A percentile compares a stretch with the other conserved stretches of the same genome.
phyloP scores from a whole-genome alignment of 768 basidiomycete genomes.

The Rhodotorula toruloides region DNA sequence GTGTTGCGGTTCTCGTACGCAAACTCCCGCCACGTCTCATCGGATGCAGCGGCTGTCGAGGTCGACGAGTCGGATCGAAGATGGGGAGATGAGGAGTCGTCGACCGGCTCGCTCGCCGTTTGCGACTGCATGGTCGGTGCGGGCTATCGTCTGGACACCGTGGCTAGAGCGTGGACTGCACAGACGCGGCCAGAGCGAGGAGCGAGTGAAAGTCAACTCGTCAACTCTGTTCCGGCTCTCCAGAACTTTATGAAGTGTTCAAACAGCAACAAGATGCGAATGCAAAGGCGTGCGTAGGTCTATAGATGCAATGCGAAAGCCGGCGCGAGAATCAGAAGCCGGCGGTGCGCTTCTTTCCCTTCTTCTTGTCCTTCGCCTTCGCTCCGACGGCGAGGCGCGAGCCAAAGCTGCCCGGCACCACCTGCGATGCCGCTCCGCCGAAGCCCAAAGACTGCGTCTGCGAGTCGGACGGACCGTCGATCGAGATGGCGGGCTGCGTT shows the following conservation, averaged over 20 bases:
- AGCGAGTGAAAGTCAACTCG: neutral
- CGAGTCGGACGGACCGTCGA: conserved; percentile 3
- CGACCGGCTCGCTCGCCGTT: neutral
- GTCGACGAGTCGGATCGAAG: neutral
- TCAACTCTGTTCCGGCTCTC: too few relatives aligned
- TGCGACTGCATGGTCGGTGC: neutral
- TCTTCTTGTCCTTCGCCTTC: conserved; percentile 16
- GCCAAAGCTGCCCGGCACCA: conserved; percentile 38
- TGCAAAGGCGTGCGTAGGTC: neutral
- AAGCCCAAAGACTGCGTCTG: neutral
- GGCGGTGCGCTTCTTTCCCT: conserved; percentile 38
- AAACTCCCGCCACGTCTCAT: neutral
- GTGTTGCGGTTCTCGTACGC: conserved; percentile 28
- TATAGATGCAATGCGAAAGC: neutral
- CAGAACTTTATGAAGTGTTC: too few relatives aligned
- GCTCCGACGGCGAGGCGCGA: conserved; percentile 9
- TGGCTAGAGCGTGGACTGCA: neutral
- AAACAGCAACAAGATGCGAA: neutral
- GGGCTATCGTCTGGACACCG: neutral
- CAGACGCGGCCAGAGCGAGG: neutral
- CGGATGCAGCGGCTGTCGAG: neutral
- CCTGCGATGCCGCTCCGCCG: conserved; percentile 22
- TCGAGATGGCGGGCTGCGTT: conserved; percentile 22
- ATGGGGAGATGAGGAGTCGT: too few relatives aligned
- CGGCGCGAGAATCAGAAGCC: conserved; percentile 22